Base-by-base conservation (phyloP, 75 land plant species). In the Pinus taeda region DNA sequence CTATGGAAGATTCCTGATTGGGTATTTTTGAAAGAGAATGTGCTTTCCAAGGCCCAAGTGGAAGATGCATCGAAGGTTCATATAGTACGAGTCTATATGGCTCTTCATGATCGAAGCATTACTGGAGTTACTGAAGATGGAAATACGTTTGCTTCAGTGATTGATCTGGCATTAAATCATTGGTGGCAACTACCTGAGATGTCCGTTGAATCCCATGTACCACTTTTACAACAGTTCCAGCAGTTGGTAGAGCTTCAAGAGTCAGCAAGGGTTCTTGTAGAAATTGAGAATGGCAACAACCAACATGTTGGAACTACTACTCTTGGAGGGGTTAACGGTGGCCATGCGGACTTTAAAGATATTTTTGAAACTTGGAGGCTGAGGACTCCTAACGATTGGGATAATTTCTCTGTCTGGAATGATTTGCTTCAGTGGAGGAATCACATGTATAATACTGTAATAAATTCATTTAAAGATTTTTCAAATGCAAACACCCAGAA, bases 171-270 rank as follows among this genome's bases (percentile, higher is more conserved):
- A 57, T 78, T 97, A 33, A 92, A 97, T 76, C 92, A 95, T 20
- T 97, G 99, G 99, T 97, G 99, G 99, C 98, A 95, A 71, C 79
- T 95, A 69, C 99, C 99, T 85, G 99, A 97, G 73, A 88, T 95
- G 89, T 94, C 96, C 59, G 88, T 93, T 49, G 93, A 93, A 75
- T 84, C 99, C 4, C 89, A 93, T 60, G 73, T 88, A 21, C 99
- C 99, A 30, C 91, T 97, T 77, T 71, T 97, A 83, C 98, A 97
- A 88, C 99, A 97, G 80, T 97, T 97, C 79, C 99, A 97, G 74
- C 99, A 97, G 74, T 64, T 95, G 57, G 99, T 97, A 80, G 99
- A 97, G 78, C 93, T 97, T 71, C 98, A 97, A 78, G 99, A 97
- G 76, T 95, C 98, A 42, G 86, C 93, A 49, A 83, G 91, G 69